These are phyloP conservation scores for Nannizziopsis arthrosporioides DNA, from an alignment of 2,329 filamentous ascomycete species.

Conservation along the genomic window DNA sequence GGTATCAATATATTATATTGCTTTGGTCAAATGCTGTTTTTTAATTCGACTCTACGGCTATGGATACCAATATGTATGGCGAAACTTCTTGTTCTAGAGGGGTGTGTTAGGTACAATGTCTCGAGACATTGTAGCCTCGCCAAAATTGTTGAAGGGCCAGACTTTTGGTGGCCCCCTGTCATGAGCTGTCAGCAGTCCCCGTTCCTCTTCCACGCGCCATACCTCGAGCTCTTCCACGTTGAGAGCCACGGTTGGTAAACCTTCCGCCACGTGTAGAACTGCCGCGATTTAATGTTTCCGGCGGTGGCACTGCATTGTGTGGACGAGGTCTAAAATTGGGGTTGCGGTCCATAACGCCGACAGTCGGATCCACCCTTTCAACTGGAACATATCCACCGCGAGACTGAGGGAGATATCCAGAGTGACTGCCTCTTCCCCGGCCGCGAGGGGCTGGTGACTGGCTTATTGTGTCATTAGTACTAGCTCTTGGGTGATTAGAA, in stretches of 20 bases:
- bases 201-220: conserved; percentile 9
- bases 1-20: too few relatives aligned
- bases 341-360: conserved; percentile 42
- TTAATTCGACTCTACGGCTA: too few relatives aligned
- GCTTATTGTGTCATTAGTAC: not conserved
- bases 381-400: conserved; percentile 23
- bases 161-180: too few relatives aligned
- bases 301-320: conserved; percentile 38
- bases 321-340: conserved; percentile 41
- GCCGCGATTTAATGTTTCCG: conserved; percentile 24
- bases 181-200: not conserved
- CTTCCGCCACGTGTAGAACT: conserved; percentile 17
- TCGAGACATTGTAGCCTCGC: too few relatives aligned
- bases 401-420: conserved; percentile 3
- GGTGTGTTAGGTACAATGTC: too few relatives aligned
- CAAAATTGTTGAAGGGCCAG: too few relatives aligned
- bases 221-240: conserved; percentile 13
- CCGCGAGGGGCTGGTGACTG: not conserved
- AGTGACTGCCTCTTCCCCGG: conserved; percentile 10
- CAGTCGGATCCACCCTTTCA: conserved; percentile 38
- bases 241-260: conserved; percentile 2
- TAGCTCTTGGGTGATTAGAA: not conserved
- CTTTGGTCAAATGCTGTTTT: too few relatives aligned
- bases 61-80: too few relatives aligned
- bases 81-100: too few relatives aligned